phyloP scores from a whole-genome alignment of 805 yeast species.

The Diddensiella caesifluorescens region DNA sequence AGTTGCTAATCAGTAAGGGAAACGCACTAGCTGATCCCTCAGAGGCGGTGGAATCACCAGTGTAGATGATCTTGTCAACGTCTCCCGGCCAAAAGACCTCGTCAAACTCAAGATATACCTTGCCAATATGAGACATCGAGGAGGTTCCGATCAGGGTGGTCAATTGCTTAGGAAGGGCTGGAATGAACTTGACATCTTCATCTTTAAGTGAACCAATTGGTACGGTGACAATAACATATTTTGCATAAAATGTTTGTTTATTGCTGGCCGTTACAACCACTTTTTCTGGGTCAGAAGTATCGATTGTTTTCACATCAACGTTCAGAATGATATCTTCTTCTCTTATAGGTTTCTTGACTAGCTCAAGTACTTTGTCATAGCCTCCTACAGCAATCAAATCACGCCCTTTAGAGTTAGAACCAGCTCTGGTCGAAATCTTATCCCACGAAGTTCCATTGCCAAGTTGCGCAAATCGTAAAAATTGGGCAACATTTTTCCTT shows the following conservation, averaged over 20 bases:
- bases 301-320: constrained; percentile 40
- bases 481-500: constrained; percentile 46
- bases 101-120: constrained; percentile 65
- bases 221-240: constrained; percentile 64
- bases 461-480: constrained; percentile 56
- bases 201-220: constrained; percentile 65
- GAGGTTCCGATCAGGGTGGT: constrained; percentile 41
- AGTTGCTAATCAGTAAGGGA: constrained; percentile 58
- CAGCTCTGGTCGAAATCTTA: constrained; percentile 55
- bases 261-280: constrained; percentile 23
- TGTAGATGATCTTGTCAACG: constrained; percentile 44
- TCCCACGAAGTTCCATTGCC: constrained; percentile 80
- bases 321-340: constrained; percentile 34
- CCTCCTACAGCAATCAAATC: constrained; percentile 3
- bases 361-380: constrained; percentile 2
- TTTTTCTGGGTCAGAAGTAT: constrained; percentile 21
- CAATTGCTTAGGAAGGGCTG: constrained; percentile 42
- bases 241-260: constrained; percentile 33
- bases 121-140: constrained; percentile 66
- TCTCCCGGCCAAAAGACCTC: constrained; percentile 53
- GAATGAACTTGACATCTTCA: constrained; percentile 49
- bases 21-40: constrained; percentile 42
- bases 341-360: background rate
- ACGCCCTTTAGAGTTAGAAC: background rate
- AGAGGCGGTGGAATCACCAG: constrained; percentile 35